phyloP scores from a whole-genome alignment of 306 rosid species.

The Sphenostylis stenocarpa region DNA sequence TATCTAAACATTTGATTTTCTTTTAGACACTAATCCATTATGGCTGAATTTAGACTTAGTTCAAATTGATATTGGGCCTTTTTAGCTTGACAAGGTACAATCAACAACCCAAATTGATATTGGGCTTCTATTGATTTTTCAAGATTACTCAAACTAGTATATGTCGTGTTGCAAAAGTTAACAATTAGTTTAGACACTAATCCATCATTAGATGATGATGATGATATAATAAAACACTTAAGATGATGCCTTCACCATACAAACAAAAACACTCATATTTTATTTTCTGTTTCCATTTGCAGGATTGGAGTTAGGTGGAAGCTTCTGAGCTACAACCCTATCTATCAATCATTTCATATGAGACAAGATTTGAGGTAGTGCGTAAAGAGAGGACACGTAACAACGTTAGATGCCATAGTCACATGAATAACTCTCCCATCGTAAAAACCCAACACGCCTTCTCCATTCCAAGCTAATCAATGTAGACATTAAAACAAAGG shows the following conservation, averaged over 20 bases:
- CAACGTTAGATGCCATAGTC: constrained; percentile 1
- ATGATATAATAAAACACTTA: neutral
- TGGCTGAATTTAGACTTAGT: too few relatives aligned
- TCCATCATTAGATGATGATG: too few relatives aligned
- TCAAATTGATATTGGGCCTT: too few relatives aligned
- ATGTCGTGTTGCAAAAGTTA: too few relatives aligned
- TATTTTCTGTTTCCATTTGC: neutral
- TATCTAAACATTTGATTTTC: too few relatives aligned
- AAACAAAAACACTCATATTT: neutral
- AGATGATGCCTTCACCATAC: neutral
- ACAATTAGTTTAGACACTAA: too few relatives aligned
- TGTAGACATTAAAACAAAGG: neutral
- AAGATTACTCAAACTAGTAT: too few relatives aligned
- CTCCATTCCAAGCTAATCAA: neutral
- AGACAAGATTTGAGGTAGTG: constrained; percentile 28
- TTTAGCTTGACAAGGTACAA: too few relatives aligned
- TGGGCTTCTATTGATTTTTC: too few relatives aligned
- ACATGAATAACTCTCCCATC: neutral
- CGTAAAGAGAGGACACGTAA: constrained; percentile 18
- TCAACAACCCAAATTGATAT: too few relatives aligned
- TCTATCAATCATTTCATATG: neutral
- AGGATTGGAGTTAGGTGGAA: neutral
- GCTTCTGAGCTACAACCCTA: neutral
- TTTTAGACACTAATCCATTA: too few relatives aligned
- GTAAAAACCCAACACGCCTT: neutral